Percentiles rank a stretch among this genome's conserved stretches.
Evolutionary conservation across 805 yeast genomes (phyloP).

Genomic region (Suhomyces prunicola): DNA sequence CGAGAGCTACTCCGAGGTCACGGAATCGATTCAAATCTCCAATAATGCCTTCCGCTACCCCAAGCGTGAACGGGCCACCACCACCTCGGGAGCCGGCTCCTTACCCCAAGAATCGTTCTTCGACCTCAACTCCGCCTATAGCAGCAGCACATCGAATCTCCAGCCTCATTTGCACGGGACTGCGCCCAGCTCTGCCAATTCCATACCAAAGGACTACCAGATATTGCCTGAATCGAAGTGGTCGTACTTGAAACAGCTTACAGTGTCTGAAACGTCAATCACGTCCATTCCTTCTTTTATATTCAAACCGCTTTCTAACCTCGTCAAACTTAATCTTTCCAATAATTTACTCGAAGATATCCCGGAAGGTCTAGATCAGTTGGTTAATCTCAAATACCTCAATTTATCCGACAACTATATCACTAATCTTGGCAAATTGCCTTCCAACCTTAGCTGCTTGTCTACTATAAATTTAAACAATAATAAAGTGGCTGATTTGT

Average conservation of each 20-base stretch:
- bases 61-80: constrained; percentile 22
- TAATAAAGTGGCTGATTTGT: constrained; percentile 41
- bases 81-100: constrained; percentile 27
- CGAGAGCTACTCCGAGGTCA: constrained; percentile 6
- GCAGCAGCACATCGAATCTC: neutral
- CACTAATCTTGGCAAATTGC: constrained; percentile 31
- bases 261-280: constrained; percentile 40
- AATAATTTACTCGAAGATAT: constrained; percentile 47
- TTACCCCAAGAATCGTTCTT: constrained; percentile 17
- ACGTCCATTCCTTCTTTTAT: constrained; percentile 31
- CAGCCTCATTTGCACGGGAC: neutral
- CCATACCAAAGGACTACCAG: constrained; percentile 15
- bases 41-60: constrained; percentile 25
- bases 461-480: constrained; percentile 50
- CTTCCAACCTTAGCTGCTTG: constrained; percentile 31
- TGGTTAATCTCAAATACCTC: constrained; percentile 46
- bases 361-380: constrained; percentile 53
- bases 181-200: neutral
- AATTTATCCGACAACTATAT: constrained; percentile 43
- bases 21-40: constrained; percentile 5
- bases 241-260: constrained; percentile 40
- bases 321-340: constrained; percentile 54
- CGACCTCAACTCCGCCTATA: neutral
- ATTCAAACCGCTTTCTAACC: constrained; percentile 37
- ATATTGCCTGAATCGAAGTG: constrained; percentile 36